Conservation (phyloP, 371 early-diverging fungal genomes). For the Dentiscutata heterogama region DNA sequence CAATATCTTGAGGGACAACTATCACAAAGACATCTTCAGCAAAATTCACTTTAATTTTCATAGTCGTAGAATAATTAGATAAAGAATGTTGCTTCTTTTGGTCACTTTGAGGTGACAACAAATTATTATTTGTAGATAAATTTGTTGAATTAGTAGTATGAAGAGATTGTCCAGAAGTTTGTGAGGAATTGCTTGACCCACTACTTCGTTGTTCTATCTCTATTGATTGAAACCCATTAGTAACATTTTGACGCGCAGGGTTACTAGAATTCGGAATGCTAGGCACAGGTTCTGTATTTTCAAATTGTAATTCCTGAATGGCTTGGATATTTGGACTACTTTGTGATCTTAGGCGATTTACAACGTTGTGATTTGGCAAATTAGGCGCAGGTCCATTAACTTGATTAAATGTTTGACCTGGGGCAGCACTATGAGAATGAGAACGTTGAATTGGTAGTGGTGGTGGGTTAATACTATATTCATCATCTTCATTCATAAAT, state of each 20-base stretch:
- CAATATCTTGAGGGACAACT: constrained; percentile 76
- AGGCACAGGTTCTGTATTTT: constrained; percentile 34
- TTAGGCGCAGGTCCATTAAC: not conserved
- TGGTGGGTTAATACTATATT: not conserved
- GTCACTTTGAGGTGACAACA: not conserved
- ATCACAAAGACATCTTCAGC: constrained; percentile 88
- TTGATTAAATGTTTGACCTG: constrained; percentile 38
- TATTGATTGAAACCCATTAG: constrained; percentile 32
- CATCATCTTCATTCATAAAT: constrained; percentile 39
- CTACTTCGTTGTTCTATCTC: constrained; percentile 30
- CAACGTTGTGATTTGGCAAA: not conserved
- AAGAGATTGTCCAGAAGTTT: constrained; percentile 7
- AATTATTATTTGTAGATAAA: not conserved
- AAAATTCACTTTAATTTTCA: constrained; percentile 91
- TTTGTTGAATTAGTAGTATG: not conserved
- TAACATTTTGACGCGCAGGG: not conserved
- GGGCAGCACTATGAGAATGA: constrained; percentile 37
- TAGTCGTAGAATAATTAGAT: constrained; percentile 46
- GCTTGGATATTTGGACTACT: constrained; percentile 75
- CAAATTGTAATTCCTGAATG: constrained; percentile 49
- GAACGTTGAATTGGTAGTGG: constrained; percentile 35
- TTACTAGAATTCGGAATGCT: not conserved
- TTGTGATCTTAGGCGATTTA: constrained; percentile 64
- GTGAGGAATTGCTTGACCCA: constrained; percentile 43
- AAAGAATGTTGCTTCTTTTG: constrained; percentile 5